phyloP scores from a whole-genome alignment of 2,329 filamentous ascomycete genomes.

The Waltergamsia citrina region DNA sequence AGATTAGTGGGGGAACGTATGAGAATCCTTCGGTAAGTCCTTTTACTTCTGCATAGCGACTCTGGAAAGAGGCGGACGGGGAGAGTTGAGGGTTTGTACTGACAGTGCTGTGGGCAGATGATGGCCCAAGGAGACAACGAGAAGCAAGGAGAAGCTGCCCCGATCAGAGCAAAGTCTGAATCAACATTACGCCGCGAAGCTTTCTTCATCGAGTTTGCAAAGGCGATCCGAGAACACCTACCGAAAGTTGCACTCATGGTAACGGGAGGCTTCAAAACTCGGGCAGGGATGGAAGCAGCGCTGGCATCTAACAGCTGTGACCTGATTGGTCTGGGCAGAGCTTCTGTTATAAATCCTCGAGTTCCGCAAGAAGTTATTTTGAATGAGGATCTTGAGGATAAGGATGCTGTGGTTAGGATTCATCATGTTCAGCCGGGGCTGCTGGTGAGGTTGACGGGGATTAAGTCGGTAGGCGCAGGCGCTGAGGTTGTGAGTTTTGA shows the following conservation, averaged over 20 bases:
- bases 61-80: too few species aligned
- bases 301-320: conserved; percentile 27
- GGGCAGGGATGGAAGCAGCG: conserved; percentile 29
- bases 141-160: background rate
- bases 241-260: conserved; percentile 40
- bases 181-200: conserved; percentile 39
- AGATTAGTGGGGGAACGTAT: conserved; percentile 56
- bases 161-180: background rate
- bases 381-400: conserved; percentile 20
- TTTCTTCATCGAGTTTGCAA: conserved; percentile 59
- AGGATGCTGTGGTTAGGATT: conserved; percentile 6
- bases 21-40: conserved; percentile 36
- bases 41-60: conserved; percentile 7
- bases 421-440: background rate
- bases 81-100: too few species aligned
- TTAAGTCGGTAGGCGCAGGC: background rate
- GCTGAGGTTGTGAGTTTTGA: conserved; percentile 2
- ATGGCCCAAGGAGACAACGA: too few species aligned
- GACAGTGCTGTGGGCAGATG: too few species aligned
- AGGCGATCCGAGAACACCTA: conserved; percentile 34
- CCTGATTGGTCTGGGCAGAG: conserved; percentile 28
- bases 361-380: conserved; percentile 24
- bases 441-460: background rate
- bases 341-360: conserved; percentile 24
- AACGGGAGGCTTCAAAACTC: conserved; percentile 52